Evolutionary conservation across 1,284 basidiomycete species (phyloP), one percentile per base, ranked within the genome.

Genomic region (Sanghuangporus sanghuang): DNA sequence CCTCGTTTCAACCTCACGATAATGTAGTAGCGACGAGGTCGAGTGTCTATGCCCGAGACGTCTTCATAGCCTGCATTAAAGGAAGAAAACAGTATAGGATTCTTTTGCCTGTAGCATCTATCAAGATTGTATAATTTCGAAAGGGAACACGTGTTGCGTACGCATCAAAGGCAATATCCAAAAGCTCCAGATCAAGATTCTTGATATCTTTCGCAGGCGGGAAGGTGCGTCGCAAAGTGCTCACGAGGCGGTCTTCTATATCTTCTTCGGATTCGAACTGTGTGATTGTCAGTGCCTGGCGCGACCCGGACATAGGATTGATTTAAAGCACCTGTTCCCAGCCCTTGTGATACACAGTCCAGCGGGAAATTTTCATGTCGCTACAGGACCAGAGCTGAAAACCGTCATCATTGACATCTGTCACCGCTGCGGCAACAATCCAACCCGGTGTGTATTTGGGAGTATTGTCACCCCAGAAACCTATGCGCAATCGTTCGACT

Each of bases 11-110:
- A 67, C 60, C 79, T 78, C 7, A 83, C 76, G 48, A 91, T 74
- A 16, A 85, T 82, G 72, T 92, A 92, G 50, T 87, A 81, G 49
- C 90, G 80, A 55, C 84, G 80, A 59, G 81, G 81, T 3, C 68
- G 69, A 32, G 74, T 71, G 40, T 78, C 79, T 50, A 80, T 71
- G 14, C 77, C 74, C 74, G 67, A 67, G 7, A 75, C 73, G 52
- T 84, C 81, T 63, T 86, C 84, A 14, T 76, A 72, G 4, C 81
- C 84, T 46, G 85, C 83, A 54, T 59, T 63, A 73, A 88, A 89
- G 1, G 90, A 92, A 16, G 87, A 78, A 35, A 92, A 75, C 16
- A 92, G 71, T 6, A 86, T 77, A 27, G 90, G 74, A 40, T 66
- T 40, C 8, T 63, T 53, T 27, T 59, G 35, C 11, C 65, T 66